Base-by-base conservation (phyloP, 306 rosid species). In the Psophocarpus tetragonolobus region DNA sequence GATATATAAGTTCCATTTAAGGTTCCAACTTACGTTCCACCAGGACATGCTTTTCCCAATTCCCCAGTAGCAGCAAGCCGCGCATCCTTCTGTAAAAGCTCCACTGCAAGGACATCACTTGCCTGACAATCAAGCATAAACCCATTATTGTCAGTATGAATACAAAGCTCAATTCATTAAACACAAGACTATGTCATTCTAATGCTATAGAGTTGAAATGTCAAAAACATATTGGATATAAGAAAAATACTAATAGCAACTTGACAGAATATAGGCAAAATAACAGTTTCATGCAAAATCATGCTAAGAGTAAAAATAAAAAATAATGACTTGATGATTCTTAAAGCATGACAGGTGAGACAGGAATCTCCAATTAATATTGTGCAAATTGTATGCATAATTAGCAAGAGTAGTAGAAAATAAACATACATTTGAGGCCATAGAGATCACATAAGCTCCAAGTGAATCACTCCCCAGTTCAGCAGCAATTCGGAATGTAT, bases 381-480 rank as follows among this genome's bases (percentile, higher is more conserved):
- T 51, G 76, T 18, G 38, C 23, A 58, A 75, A 20, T 3, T 23
- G 67, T 57, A 71, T 23, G 26, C 72, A 45, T 65, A 78, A 61
- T 54, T 79, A 61, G 73, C 11, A 63, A 63, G 33, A 64, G 54
- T 38, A 51, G 69, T 23, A 61, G 79, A 20, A 81, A 47, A 44
- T 39, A 64, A 47, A 57, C 90, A 65, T 89, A 94, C 97, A 71
- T 86, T 87, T 54, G 98, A 89, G 38, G 98, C 98, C 98, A 94
- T 94, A 38, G 98, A 94, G 73, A 94, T 94, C 88, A 94, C 97
- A 78, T 94, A 94, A 36, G 97, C 98, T 80, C 97, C 97, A 63
- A 92, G 96, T 14, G 92, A 89, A 71, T 92, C 97, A 72, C 90
- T 88, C 71, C 89, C 98, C 29, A 94, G 91, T 86, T 90, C 97